phyloP scores from a whole-genome alignment of 2,329 filamentous ascomycete genomes.

The Hymenoscyphus linearis region DNA sequence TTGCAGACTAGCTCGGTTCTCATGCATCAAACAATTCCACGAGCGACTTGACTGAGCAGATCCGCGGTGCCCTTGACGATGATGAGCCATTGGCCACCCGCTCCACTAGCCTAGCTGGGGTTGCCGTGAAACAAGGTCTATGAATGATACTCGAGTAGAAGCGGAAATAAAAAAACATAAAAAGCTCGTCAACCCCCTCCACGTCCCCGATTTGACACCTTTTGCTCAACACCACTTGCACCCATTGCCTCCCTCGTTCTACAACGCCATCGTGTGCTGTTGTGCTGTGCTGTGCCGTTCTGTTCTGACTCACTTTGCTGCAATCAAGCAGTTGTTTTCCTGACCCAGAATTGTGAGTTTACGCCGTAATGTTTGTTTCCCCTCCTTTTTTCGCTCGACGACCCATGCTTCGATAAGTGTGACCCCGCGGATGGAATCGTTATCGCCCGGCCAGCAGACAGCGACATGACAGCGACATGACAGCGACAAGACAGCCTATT shows the following conservation, averaged over 20 bases:
- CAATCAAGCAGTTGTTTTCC: neutral
- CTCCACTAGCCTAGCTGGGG: neutral
- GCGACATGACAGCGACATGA: no score
- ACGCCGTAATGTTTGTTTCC: constrained; percentile 3
- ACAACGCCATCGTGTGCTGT: neutral
- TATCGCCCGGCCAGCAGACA: constrained; percentile 14
- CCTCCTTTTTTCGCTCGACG: neutral
- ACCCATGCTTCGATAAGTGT: constrained; percentile 3
- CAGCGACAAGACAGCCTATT: constrained; percentile 13
- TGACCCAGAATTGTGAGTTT: constrained; percentile 6
- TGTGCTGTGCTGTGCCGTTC: neutral
- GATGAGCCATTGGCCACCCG: neutral
- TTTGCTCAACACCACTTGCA: constrained; percentile 1
- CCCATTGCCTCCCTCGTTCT: constrained; percentile 11
- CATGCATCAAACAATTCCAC: neutral
- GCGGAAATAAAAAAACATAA: constrained; percentile 6
- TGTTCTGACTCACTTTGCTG: neutral
- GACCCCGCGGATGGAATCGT: constrained; percentile 19
- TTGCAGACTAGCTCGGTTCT: constrained; percentile 1
- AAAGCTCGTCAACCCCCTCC: constrained; percentile 1
- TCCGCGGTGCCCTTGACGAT: neutral
- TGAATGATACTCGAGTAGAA: neutral
- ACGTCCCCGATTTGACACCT: neutral
- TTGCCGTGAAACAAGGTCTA: neutral
- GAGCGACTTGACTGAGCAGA: neutral